Percentiles rank a stretch among this genome's conserved stretches.
These are phyloP conservation scores for Fusarium buxicola DNA, from an alignment of 2,329 filamentous ascomycete genomes.

Conservation along the genomic window DNA sequence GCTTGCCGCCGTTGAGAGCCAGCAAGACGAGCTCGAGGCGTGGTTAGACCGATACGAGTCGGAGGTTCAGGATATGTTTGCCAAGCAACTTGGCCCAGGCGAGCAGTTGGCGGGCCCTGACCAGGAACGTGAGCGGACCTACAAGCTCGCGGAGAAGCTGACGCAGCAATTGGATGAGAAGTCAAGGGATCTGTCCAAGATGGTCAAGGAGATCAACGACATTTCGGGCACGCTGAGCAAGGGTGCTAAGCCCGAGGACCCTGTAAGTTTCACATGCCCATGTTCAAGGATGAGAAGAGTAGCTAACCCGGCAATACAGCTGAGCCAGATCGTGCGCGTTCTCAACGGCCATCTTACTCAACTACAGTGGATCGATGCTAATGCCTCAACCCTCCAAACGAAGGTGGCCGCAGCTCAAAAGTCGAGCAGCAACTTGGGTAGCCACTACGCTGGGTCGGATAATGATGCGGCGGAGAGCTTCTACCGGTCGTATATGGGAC, in stretches of 20 bases:
- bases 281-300: slow-evolving; percentile 15
- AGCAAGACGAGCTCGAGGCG: slow-evolving; percentile 88
- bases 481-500: slow-evolving; percentile 86
- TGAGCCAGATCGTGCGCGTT: slow-evolving; percentile 94
- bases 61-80: slow-evolving; percentile 90
- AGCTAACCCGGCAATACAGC: slow-evolving; percentile 60
- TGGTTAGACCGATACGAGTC: slow-evolving; percentile 93
- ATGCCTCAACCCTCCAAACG: slow-evolving; percentile 81
- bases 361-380: slow-evolving; percentile 92
- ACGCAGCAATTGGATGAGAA: slow-evolving; percentile 93
- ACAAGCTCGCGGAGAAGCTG: slow-evolving; percentile 94
- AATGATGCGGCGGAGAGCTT: slow-evolving; percentile 87
- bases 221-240: slow-evolving; percentile 92
- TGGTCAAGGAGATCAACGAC: slow-evolving; percentile 98
- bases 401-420: slow-evolving; percentile 89
- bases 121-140: slow-evolving; percentile 94
- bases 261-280: slow-evolving; percentile 67
- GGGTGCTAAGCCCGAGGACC: slow-evolving; percentile 87
- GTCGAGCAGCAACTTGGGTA: slow-evolving; percentile 72
- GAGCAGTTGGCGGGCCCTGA: slow-evolving; percentile 88
- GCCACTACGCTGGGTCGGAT: slow-evolving; percentile 69
- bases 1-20: slow-evolving; percentile 86
- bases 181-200: slow-evolving; percentile 90
- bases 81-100: slow-evolving; percentile 78
- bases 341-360: slow-evolving; percentile 93